phyloP scores from a whole-genome alignment of 345 rosid genomes.

The Schrenkiella parvula region DNA sequence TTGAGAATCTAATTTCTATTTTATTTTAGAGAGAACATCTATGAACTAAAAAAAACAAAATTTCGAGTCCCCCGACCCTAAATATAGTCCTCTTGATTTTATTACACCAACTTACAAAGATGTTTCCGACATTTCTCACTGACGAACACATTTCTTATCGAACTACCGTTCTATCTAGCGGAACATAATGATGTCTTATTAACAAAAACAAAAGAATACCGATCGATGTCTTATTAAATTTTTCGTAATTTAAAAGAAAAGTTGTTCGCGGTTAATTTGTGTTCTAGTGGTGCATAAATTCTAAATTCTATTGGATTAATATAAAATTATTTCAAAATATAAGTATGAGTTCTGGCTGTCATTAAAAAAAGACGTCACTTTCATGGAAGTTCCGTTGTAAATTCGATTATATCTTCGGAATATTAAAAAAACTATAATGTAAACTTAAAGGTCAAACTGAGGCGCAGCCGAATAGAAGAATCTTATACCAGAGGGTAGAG shows the following conservation, averaged over 20 bases:
- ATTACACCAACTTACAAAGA: too few species aligned
- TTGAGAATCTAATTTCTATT: background rate
- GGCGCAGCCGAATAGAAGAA: background rate
- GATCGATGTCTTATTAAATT: too few species aligned
- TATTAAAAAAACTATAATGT: background rate
- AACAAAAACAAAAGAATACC: too few species aligned
- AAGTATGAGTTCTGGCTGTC: background rate
- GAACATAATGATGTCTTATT: too few species aligned
- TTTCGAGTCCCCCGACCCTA: too few species aligned
- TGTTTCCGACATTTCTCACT: background rate
- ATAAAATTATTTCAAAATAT: background rate
- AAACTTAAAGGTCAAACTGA: constrained; percentile 4
- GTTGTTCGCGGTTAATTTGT: background rate
- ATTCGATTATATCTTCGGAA: background rate
- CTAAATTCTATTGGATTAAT: background rate
- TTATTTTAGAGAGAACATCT: background rate
- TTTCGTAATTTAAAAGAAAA: too few species aligned
- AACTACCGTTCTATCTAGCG: background rate
- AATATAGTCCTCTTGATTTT: too few species aligned
- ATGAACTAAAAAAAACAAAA: too few species aligned
- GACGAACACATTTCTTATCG: background rate
- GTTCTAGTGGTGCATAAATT: background rate
- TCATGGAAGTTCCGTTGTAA: background rate
- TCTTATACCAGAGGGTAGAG: background rate
- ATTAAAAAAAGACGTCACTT: background rate